phyloP scores from a whole-genome alignment of 1,139 yeast species.

The Casaregolazyma suthepensis region DNA sequence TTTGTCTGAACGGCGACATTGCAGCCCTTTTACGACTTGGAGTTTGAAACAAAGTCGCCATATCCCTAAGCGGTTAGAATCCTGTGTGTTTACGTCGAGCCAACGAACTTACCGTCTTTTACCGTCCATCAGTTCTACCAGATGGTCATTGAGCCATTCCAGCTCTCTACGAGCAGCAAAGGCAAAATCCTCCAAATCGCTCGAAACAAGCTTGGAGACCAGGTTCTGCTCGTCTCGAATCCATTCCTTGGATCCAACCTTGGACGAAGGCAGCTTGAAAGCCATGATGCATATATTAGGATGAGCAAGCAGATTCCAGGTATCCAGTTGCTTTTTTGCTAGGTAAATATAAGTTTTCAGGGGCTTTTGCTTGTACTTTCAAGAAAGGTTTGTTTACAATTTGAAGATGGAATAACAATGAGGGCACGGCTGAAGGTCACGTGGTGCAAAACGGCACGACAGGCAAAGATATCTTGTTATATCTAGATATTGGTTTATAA shows the following conservation, averaged over 20 bases:
- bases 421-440: background rate
- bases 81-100: background rate
- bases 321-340: background rate
- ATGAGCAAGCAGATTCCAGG: background rate
- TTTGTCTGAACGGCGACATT: slow-evolving; percentile 30
- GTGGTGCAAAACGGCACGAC: no score
- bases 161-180: slow-evolving; percentile 36
- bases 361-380: background rate
- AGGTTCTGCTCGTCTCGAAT: slow-evolving; percentile 36
- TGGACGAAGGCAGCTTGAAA: slow-evolving; percentile 9
- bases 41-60: slow-evolving; percentile 29
- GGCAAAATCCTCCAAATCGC: slow-evolving; percentile 36
- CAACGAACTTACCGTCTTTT: slow-evolving; percentile 10
- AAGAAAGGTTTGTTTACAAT: background rate
- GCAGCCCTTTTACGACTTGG: slow-evolving; percentile 30
- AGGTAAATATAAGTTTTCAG: background rate
- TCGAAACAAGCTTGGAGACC: slow-evolving; percentile 29
- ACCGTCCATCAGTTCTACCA: slow-evolving; percentile 24
- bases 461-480: no score
- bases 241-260: slow-evolving; percentile 42
- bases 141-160: slow-evolving; percentile 38
- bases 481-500: no score
- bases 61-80: slow-evolving; percentile 14
- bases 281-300: background rate
- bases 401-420: background rate